These are phyloP conservation scores for Tylopilus plumbeoviolaceoides DNA, from an alignment of 768 basidiomycete genomes.

Conservation along the genomic window DNA sequence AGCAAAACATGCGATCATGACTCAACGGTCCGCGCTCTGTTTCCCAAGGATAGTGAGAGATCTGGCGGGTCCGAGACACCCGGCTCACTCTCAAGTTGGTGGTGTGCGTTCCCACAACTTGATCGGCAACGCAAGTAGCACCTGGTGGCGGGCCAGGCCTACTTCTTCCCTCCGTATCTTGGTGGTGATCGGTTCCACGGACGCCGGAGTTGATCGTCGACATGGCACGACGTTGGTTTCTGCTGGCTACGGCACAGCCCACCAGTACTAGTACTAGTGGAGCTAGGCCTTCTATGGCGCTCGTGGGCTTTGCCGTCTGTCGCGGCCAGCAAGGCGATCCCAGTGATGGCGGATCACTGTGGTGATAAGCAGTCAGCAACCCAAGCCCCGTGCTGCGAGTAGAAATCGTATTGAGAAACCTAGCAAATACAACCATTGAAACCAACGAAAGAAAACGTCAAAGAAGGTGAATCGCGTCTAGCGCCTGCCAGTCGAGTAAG, in stretches of 20 bases:
- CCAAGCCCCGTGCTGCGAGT: too few relatives aligned
- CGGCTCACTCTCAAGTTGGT: background rate
- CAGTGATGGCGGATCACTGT: too few relatives aligned
- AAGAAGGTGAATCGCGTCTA: background rate
- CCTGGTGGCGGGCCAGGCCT: too few relatives aligned
- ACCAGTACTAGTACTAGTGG: too few relatives aligned
- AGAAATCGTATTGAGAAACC: background rate
- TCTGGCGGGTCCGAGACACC: background rate
- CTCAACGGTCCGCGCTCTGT: background rate
- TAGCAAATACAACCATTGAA: slow-evolving; percentile 2
- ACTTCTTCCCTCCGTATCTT: background rate
- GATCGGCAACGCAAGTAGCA: background rate
- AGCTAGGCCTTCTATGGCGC: too few relatives aligned
- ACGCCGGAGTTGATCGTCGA: background rate
- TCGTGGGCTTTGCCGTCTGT: background rate
- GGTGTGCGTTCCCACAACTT: background rate
- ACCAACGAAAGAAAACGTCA: background rate
- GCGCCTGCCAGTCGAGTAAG: background rate
- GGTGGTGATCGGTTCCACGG: background rate
- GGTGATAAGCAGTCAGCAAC: too few relatives aligned
- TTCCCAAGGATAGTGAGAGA: background rate
- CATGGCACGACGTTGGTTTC: background rate
- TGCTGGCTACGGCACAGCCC: background rate
- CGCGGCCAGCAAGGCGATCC: background rate
- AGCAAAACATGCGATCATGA: background rate